Evolutionary conservation across 1,284 basidiomycete genomes (phyloP).

Genomic region (Athelia sp.): DNA sequence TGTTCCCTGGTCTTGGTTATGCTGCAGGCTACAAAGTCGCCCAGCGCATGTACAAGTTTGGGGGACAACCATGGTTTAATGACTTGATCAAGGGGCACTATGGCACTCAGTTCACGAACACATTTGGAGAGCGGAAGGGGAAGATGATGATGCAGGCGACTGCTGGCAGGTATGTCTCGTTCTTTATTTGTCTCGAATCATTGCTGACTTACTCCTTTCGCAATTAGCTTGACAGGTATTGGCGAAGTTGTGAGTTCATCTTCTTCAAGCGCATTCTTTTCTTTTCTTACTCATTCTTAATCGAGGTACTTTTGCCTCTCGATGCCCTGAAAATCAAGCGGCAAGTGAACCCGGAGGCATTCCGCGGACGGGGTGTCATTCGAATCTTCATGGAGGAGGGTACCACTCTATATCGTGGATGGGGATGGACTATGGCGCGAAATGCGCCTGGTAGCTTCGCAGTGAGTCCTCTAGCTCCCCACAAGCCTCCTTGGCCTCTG

Average conservation of each 20-base stretch:
- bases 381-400: slow-evolving; percentile 93
- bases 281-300: slow-evolving; percentile 9
- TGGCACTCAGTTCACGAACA: slow-evolving; percentile 72
- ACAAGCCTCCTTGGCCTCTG: background rate
- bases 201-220: slow-evolving; percentile 1
- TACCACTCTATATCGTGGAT: slow-evolving; percentile 88
- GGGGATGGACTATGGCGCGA: slow-evolving; percentile 98
- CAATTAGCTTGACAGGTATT: slow-evolving; percentile 81
- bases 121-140: slow-evolving; percentile 94
- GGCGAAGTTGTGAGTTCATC: slow-evolving; percentile 81
- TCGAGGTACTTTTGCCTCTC: slow-evolving; percentile 82
- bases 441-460: slow-evolving; percentile 97
- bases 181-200: background rate
- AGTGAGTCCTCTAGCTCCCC: slow-evolving; percentile 40
- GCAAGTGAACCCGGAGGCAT: slow-evolving; percentile 95
- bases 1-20: slow-evolving; percentile 98
- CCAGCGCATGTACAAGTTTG: slow-evolving; percentile 96
- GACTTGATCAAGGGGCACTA: slow-evolving; percentile 82
- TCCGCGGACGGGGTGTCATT: slow-evolving; percentile 87
- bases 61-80: slow-evolving; percentile 97
- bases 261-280: background rate
- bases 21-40: slow-evolving; percentile 96
- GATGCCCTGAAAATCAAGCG: slow-evolving; percentile 99
- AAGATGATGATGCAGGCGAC: slow-evolving; percentile 95
- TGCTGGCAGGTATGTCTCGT: slow-evolving; percentile 73